phyloP scores from a whole-genome alignment of 2,329 filamentous ascomycete genomes.

The Elsinoe arachidis region DNA sequence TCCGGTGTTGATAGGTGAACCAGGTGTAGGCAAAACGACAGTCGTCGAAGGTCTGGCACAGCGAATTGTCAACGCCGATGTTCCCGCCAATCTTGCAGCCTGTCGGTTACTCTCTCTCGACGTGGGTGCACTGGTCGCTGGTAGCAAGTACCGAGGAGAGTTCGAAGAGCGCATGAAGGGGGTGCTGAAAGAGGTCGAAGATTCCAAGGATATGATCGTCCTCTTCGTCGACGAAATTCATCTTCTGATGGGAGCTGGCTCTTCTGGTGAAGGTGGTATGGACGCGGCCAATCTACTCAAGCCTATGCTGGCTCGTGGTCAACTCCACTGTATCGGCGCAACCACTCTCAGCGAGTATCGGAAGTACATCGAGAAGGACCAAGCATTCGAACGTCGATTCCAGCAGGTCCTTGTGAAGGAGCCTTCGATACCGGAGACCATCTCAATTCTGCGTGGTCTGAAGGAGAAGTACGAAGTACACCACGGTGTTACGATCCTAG shows the following conservation, averaged over 20 bases:
- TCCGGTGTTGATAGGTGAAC: slow-evolving; percentile 93
- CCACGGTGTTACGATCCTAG: slow-evolving; percentile 93
- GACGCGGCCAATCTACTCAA: slow-evolving; percentile 96
- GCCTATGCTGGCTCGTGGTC: slow-evolving; percentile 93
- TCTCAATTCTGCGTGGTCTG: slow-evolving; percentile 95
- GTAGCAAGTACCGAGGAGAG: slow-evolving; percentile 96
- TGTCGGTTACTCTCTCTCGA: slow-evolving; percentile 93
- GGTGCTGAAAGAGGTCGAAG: slow-evolving; percentile 90
- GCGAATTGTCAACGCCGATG: slow-evolving; percentile 92
- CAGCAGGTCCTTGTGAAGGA: slow-evolving; percentile 98
- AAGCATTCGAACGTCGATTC: slow-evolving; percentile 95
- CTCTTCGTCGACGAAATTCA: slow-evolving; percentile 99
- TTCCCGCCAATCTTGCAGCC: slow-evolving; percentile 86
- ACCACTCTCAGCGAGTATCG: slow-evolving; percentile 93
- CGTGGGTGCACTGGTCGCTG: slow-evolving; percentile 87
- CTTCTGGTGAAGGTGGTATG: slow-evolving; percentile 94
- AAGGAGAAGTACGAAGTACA: slow-evolving; percentile 98
- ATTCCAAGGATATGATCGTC: slow-evolving; percentile 92
- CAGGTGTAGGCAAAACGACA: slow-evolving; percentile 96
- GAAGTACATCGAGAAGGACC: slow-evolving; percentile 98
- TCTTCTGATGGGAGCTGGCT: slow-evolving; percentile 92
- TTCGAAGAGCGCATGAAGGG: slow-evolving; percentile 99
- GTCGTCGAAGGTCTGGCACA: slow-evolving; percentile 93
- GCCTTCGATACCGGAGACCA: slow-evolving; percentile 75
- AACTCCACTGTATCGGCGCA: slow-evolving; percentile 95